Evolutionary conservation across 805 yeast species (phyloP), one percentile per base, ranked within the genome.

Genomic region (Candida maesae): DNA sequence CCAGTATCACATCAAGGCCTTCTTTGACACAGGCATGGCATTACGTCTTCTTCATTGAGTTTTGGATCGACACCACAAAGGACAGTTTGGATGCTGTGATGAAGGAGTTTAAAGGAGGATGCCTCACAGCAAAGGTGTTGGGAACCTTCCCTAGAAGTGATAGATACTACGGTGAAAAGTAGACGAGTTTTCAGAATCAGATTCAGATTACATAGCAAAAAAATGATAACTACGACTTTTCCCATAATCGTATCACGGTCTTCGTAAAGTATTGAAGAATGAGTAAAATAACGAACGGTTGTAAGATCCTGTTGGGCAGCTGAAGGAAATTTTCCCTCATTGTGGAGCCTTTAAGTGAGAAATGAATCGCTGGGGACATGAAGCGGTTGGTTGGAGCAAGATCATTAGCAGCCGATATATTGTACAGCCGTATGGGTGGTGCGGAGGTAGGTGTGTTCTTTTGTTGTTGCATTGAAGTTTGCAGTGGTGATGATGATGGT

Each of bases 41-140:
- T 48, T 86, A 88, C 53, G 79, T 84, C 3, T 89, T 86, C 63
- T 88, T 84, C 53, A 75, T 84, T 10, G 97, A 89, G 55, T 75
- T 79, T 24, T 68, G 73, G 59, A 78, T 79, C 3, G 55, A 66
- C 36, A 54, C 31, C 17, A 28, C 58, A 18, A 58, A 55, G 30
- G 66, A 63, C 14, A 53, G 53, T 1, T 55, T 66, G 46, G 34
- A 40, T 28, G 28, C 42, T 45, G 23, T 74, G 75, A 34, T 80
- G 32, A 38, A 56, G 3, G 74, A 73, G 32, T 60, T 84, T 31
- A 55, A 67, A 20, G 49, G 52, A 2, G 63, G 60, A 24, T 76
- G 83, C 38, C 57, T 69, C 38, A 74, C 71, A 29, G 64, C 79
- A 56, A 76, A 73, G 9, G 67, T 78, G 4, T 65, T 86, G 15